Base-by-base conservation (phyloP, 2,329 filamentous ascomycete genomes). In the Atkinsonella hypoxylon region DNA sequence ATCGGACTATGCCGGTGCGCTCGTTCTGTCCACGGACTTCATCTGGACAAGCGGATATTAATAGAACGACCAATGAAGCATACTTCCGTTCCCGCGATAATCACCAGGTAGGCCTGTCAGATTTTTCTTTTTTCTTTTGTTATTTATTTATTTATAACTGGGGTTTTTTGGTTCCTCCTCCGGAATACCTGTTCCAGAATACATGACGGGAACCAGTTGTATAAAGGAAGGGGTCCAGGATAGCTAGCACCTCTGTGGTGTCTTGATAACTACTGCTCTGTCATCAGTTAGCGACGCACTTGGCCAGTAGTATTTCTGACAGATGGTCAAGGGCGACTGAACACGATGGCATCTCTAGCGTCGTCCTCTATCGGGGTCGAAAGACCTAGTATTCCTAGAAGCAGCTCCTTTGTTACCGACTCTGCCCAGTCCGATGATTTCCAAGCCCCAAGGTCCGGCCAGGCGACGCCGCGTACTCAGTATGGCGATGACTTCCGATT, bases 401-500 rank as follows among this genome's bases (percentile, higher is more conserved):
- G 52, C 20, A 50, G 15, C 13, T 56, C 52, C 15, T 50, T 52
- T 31, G 51, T 31, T 13, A 49, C 48, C 20, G 20, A 48, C 36
- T 51, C 49, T 49, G 40, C 15, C 3, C 26, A 3, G 10, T 53
- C 49, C 3, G 42, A 39, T 30, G 48, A 49, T 18, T 49, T 32
- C 20, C 49, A 48, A 13, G 41, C 30, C 20, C 38, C 43, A 3
- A 43, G 42, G 20, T 44, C 50, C n/a, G 49, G 51, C 4, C 36
- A 34, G 4, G 13, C 15, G 15, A 51, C 54, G 17, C 41, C 48
- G 2, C 36, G 41, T n/a, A 30, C 45, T 22, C 43, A 45, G 7
- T 62, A 61, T 41, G 56, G 61, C 18, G 62, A 65, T 54, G 61
- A 61, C 11, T 62, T 65, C 47, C 60, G 61, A 6, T 64, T 59